Base-by-base conservation (phyloP, 768 basidiomycete species). In the Hygrocybe punicea region DNA sequence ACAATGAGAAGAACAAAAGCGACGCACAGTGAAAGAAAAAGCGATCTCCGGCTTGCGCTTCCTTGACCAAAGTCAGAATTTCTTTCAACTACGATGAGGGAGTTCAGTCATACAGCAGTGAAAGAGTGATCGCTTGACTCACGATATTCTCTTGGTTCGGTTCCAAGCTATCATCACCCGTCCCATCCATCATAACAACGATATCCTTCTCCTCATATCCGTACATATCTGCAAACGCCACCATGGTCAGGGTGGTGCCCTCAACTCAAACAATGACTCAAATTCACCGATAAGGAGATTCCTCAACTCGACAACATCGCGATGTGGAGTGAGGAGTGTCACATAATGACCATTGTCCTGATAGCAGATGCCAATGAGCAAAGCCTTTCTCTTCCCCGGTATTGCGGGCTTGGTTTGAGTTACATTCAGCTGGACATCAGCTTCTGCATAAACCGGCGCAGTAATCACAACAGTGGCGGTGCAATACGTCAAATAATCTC, bases 11-110 rank as follows among this genome's bases (percentile, higher is more conserved):
- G 5, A 19, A 2, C 11, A 4, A 24, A 24, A 1, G 40, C 19
- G 6, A 65, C 78, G 55, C 53, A 84, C 83, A 85, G 44, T 83
- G 82, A 56, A 85, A 83, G 58, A 84, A 81, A 60, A 83, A 80
- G 2, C 66, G 76, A 58, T 84, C 84, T 0, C 79, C 79, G 2
- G 76, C 58, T 16, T 71, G 66, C 7, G 77, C 78, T 34, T 67
- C 79, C 29, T 67, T 58, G 0, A 83, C 79, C 6, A 85, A 68
- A 2, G 71, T 69, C 1, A 69, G 57, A 51, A 84, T 78, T 37
- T 78, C 76, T 9, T 60, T 62, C 17, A 74, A 62, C 82, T 84
- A 11, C 47, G 8, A 46, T 10, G 47, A 13, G 29, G 47, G 2
- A 8, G 11, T 33, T 44, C 11, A 40, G 25, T 21, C n/a, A 7